Evolutionary conservation across 78 protist species (phyloP).

Genomic region (Planoprotostelium fungivorum): DNA sequence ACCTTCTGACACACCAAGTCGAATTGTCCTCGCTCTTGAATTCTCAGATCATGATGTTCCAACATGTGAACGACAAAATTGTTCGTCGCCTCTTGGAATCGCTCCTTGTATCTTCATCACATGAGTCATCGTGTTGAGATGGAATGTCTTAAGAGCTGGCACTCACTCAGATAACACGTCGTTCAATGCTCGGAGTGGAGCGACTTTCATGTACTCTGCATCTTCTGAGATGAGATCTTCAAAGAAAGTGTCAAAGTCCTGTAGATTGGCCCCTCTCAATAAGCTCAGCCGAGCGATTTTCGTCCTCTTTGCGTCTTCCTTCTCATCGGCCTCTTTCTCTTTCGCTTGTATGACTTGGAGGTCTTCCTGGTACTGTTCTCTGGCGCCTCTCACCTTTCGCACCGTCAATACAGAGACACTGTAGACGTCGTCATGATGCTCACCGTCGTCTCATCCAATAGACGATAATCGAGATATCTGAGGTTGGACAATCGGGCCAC

Average conservation of each 20-base stretch:
- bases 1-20: neutral
- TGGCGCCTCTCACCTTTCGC: neutral
- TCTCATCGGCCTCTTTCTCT: neutral
- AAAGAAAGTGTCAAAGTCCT: neutral
- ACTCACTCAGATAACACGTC: neutral
- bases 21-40: neutral
- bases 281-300: neutral
- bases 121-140: too few relatives aligned
- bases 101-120: neutral
- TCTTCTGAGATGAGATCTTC: neutral
- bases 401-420: neutral
- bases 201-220: neutral
- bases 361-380: slow-evolving; percentile 23
- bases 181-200: neutral
- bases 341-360: slow-evolving; percentile 6
- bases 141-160: neutral
- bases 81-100: neutral
- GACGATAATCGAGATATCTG: slow-evolving; percentile 15
- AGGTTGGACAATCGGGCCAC: slow-evolving; percentile 5
- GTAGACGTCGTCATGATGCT: neutral
- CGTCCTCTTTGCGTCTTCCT: neutral
- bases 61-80: neutral
- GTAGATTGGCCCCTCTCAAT: neutral
- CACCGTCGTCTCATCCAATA: neutral
- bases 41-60: neutral